Percentiles rank a stretch among this genome's conserved stretches.
phyloP scores from a whole-genome alignment of 1,139 yeast genomes.

The Lodderomyces margitis region DNA sequence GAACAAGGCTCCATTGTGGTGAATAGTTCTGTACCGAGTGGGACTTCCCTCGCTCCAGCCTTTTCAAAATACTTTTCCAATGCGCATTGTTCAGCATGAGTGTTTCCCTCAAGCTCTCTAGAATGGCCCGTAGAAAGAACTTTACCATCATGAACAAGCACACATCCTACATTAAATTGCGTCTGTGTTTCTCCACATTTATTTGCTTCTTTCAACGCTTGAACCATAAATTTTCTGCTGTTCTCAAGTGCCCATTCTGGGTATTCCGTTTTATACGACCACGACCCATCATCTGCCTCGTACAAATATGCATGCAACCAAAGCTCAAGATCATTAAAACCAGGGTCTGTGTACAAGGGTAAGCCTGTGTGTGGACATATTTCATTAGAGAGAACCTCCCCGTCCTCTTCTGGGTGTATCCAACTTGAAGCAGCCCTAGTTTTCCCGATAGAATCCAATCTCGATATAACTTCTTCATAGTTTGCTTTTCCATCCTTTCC shows the following conservation, averaged over 20 bases:
- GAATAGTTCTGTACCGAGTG: conserved; percentile 77
- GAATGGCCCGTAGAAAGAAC: conserved; percentile 81
- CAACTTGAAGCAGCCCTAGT: conserved; percentile 66
- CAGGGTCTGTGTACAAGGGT: conserved; percentile 85
- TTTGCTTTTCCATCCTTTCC: conserved; percentile 57
- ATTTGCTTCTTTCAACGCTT: conserved; percentile 74
- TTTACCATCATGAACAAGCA: conserved; percentile 64
- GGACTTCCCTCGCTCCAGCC: conserved; percentile 47
- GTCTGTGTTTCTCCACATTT: conserved; percentile 83
- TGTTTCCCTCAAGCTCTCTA: conserved; percentile 89
- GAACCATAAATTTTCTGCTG: conserved; percentile 53
- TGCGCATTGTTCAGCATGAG: conserved; percentile 98
- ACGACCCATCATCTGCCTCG: conserved; percentile 52
- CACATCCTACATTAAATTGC: conserved; percentile 94
- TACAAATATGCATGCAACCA: conserved; percentile 91
- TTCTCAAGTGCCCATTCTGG: conserved; percentile 85
- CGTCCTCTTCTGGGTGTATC: conserved; percentile 56
- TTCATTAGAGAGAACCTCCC: conserved; percentile 59
- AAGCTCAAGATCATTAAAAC: conserved; percentile 76
- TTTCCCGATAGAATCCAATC: conserved; percentile 67
- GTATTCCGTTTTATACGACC: conserved; percentile 77
- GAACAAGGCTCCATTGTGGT: conserved; percentile 99
- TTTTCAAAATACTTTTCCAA: conserved; percentile 63
- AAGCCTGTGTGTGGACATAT: conserved; percentile 66
- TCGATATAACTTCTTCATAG: conserved; percentile 40